These are phyloP conservation scores for Ogataea neopini DNA, from an alignment of 805 yeast genomes.

Conservation along the genomic window DNA sequence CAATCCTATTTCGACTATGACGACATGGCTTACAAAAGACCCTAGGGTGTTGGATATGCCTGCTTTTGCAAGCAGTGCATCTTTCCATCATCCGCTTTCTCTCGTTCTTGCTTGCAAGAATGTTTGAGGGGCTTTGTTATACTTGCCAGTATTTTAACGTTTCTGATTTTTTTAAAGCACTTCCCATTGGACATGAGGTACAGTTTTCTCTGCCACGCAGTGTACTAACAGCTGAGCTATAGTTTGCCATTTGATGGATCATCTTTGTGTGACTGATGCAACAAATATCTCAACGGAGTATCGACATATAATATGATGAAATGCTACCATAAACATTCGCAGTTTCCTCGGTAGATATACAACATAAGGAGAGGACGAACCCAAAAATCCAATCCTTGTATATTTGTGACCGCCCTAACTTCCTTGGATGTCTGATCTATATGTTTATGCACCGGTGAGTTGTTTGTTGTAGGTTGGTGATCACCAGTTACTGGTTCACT, in stretches of 20 bases:
- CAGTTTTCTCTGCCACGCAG: neutral
- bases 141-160: constrained; percentile 82
- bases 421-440: constrained; percentile 89
- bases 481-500: neutral
- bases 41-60: constrained; percentile 30
- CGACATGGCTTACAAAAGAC: constrained; percentile 73
- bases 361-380: constrained; percentile 54
- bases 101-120: constrained; percentile 33
- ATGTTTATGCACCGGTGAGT: neutral
- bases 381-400: constrained; percentile 59
- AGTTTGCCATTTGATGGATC: constrained; percentile 4
- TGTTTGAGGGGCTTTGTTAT: constrained; percentile 55
- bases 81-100: constrained; percentile 34
- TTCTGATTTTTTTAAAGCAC: constrained; percentile 48
- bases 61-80: constrained; percentile 33
- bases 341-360: constrained; percentile 94
- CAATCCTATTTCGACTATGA: constrained; percentile 91
- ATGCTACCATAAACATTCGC: constrained; percentile 81
- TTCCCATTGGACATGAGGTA: constrained; percentile 14
- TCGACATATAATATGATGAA: constrained; percentile 57
- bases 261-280: constrained; percentile 7
- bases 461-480: neutral
- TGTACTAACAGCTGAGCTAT: constrained; percentile 2
- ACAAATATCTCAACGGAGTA: neutral
- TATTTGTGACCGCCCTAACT: constrained; percentile 85